A percentile compares a stretch with the other conserved stretches of the same genome.
These are phyloP conservation scores for Gossypium aridum DNA, from an alignment of 441 rosid species.

Conservation along the genomic window DNA sequence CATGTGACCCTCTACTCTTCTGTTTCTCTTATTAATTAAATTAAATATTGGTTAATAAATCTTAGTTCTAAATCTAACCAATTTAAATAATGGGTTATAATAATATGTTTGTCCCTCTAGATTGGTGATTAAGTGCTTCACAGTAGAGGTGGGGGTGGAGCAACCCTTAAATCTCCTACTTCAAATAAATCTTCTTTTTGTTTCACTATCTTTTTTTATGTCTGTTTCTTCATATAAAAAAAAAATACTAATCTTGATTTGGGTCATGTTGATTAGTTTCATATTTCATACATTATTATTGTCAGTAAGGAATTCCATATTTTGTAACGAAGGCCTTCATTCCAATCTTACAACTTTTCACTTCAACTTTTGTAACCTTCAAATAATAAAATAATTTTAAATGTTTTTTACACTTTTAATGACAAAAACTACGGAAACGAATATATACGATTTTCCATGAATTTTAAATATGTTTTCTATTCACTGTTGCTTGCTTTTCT, in stretches of 20 bases:
- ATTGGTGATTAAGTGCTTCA: constrained; percentile 25
- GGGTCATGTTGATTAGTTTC: no score
- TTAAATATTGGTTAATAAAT: background rate
- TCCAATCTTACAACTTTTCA: no score
- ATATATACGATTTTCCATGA: background rate
- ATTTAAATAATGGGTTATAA: background rate
- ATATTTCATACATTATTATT: no score
- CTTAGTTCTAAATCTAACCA: background rate
- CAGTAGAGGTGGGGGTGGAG: constrained; percentile 19
- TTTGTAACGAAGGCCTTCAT: no score
- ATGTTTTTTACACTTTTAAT: no score
- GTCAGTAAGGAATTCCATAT: no score
- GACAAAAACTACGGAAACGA: no score
- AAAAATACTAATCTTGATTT: background rate
- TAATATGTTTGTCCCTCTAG: constrained; percentile 29
- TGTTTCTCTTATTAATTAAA: background rate
- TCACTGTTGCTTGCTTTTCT: no score
- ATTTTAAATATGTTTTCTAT: no score
- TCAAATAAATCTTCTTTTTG: background rate
- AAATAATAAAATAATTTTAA: no score
- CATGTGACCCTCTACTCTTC: constrained; percentile 44
- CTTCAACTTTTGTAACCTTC: no score
- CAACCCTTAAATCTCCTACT: background rate
- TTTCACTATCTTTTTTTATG: background rate
- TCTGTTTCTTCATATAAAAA: background rate